Conservation (phyloP, 768 basidiomycete genomes). For the Naganishia randhawae region DNA sequence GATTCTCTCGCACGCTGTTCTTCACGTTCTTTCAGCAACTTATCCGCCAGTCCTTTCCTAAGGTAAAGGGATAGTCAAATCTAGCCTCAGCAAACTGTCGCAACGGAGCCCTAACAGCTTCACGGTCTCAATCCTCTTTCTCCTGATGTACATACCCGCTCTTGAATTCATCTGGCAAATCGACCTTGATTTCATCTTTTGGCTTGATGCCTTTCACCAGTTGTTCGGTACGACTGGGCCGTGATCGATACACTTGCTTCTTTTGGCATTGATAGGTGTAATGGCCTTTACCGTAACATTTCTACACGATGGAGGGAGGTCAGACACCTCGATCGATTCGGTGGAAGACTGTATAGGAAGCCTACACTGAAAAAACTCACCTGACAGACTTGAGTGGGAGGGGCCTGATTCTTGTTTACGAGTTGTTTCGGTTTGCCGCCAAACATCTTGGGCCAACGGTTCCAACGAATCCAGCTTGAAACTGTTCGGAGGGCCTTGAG, state of each 20-base stretch:
- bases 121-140: neutral
- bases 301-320: slow-evolving; percentile 27
- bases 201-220: slow-evolving; percentile 73
- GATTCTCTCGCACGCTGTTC: slow-evolving; percentile 26
- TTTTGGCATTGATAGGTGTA: slow-evolving; percentile 88
- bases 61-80: neutral
- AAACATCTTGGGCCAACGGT: slow-evolving; percentile 13
- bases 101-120: too few relatives aligned
- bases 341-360: too few relatives aligned
- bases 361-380: neutral
- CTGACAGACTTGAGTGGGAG: slow-evolving; percentile 27
- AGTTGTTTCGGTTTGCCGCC: slow-evolving; percentile 30
- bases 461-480: too few relatives aligned
- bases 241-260: slow-evolving; percentile 71
- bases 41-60: slow-evolving; percentile 27
- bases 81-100: neutral
- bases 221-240: slow-evolving; percentile 83
- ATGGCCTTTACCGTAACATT: slow-evolving; percentile 61
- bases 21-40: slow-evolving; percentile 29
- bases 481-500: too few relatives aligned
- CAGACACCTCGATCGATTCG: too few relatives aligned
- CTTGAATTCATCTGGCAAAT: slow-evolving; percentile 88
- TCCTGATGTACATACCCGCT: slow-evolving; percentile 46
- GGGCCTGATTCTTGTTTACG: neutral
- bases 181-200: slow-evolving; percentile 71